Percentiles rank a stretch among this genome's conserved stretches.
phyloP scores from a whole-genome alignment of 2,329 filamentous ascomycete species.

The Trichoderma aggressivum region DNA sequence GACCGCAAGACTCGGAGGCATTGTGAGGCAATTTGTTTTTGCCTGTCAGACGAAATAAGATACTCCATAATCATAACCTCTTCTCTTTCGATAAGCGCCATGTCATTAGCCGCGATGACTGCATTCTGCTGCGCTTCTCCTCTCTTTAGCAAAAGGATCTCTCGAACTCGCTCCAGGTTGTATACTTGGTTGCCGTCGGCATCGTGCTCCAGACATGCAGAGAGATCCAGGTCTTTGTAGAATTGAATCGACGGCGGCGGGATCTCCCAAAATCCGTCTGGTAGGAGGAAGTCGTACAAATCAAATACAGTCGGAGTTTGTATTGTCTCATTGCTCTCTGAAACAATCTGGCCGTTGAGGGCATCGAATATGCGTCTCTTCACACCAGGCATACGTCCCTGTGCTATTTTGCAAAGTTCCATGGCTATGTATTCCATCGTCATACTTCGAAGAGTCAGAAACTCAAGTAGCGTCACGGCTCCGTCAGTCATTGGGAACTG shows the following conservation, averaged over 20 bases:
- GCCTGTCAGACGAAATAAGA: conserved; percentile 61
- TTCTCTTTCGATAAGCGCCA: conserved; percentile 53
- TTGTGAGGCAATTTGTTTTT: conserved; percentile 53
- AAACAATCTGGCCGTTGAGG: conserved; percentile 71
- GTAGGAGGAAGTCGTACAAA: conserved; percentile 79
- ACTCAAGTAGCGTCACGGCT: conserved; percentile 68
- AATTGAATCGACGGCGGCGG: conserved; percentile 54
- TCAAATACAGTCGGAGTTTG: conserved; percentile 79
- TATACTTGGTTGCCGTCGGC: conserved; percentile 58
- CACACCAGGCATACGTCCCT: conserved; percentile 65
- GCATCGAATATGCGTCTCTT: conserved; percentile 67
- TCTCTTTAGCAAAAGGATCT: conserved; percentile 69
- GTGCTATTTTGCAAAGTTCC: conserved; percentile 75
- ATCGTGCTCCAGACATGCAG: conserved; percentile 59
- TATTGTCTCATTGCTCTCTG: conserved; percentile 63
- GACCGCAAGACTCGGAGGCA: conserved; percentile 69
- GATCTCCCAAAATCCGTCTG: conserved; percentile 49
- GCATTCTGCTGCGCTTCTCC: conserved; percentile 55
- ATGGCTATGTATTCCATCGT: conserved; percentile 81
- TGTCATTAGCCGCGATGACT: conserved; percentile 48
- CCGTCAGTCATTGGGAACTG: conserved; percentile 68
- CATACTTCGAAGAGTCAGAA: conserved; percentile 72
- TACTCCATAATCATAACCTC: conserved; percentile 59
- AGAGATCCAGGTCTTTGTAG: conserved; percentile 65
- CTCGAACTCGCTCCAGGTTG: conserved; percentile 66